A percentile compares a stretch with the other conserved stretches of the same genome.
These are phyloP conservation scores for Penicillium steckii DNA, from an alignment of 495 filamentous ascomycete species.

Conservation along the genomic window DNA sequence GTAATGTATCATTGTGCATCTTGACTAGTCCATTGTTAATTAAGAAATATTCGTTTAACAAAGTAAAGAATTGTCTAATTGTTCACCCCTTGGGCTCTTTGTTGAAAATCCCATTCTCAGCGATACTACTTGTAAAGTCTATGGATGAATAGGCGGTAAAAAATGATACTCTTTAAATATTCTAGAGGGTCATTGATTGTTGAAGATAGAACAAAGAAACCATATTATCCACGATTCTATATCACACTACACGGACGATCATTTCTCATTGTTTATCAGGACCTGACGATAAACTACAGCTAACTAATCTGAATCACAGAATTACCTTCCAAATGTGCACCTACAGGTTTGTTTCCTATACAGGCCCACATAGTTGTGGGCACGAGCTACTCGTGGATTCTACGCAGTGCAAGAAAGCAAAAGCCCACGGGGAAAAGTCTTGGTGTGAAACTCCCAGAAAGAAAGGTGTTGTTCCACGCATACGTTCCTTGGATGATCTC, in stretches of 20 bases:
- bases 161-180: not conserved
- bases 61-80: too few species aligned
- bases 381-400: not conserved
- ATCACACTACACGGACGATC: too few species aligned
- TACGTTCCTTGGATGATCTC: not conserved
- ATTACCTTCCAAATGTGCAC: not conserved
- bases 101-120: too few species aligned
- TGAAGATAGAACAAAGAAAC: not conserved
- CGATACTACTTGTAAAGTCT: not conserved
- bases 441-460: not conserved
- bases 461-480: not conserved
- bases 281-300: not conserved
- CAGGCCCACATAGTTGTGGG: not conserved
- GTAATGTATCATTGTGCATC: not conserved
- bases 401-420: not conserved
- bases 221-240: too few species aligned
- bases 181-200: not conserved
- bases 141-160: too few species aligned
- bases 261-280: too few species aligned
- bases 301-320: not conserved
- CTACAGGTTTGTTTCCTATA: not conserved
- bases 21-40: too few species aligned
- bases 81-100: too few species aligned
- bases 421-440: not conserved
- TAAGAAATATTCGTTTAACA: too few species aligned